Evolutionary conservation across 2,329 filamentous ascomycete species (phyloP), one percentile per base, ranked within the genome.

Genomic region (Leptodontidium sp.): DNA sequence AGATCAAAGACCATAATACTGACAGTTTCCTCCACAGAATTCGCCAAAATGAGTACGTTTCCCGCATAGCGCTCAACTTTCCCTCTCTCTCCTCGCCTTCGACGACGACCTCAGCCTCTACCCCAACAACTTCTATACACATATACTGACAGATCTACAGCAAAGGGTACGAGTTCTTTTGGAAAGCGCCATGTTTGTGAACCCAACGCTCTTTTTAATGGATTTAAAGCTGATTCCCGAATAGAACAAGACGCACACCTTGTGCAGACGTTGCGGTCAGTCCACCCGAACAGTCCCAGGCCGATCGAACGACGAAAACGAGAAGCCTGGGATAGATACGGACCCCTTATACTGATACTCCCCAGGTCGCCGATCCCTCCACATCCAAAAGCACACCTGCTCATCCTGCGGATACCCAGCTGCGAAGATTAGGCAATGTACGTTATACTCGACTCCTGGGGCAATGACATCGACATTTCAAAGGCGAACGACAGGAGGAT

Each of bases 341-440:
- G 35, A 53, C 64, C 65, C 21, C 24, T 38, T 43, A 61, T 47
- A 70, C 77, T 78, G 74, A 78, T 71, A 61, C 58, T 15, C 29
- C 66, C 50, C 79, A 97, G 94, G 95, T 86, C 92, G 93, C 83
- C 94, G 96, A 83, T 97, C 96, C 81, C 91, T 98, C 85, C 96
- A 99, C 91, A 91, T 98, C 87, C 96, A 99, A 89, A 99, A 99
- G 93, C 91, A 97, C 86, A 97, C 94, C 82, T 99, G 96, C 88
- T 84, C 95, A 79, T 87, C 87, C 76, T 99, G 96, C 89, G 96
- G 94, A 83, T 99, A 98, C 87, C 96, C 96, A 82, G 87, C 94
- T 82, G 96, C 96, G 84, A 97, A 97, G 91, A 94, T 88, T 85
- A 91, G 96, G 84, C 97, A 97, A 91, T 99, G 95, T 98, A 97